A percentile compares a stretch with the other conserved stretches of the same genome.
phyloP scores from a whole-genome alignment of 2,329 filamentous ascomycete genomes.

The Beauveria scarabaeidicola region DNA sequence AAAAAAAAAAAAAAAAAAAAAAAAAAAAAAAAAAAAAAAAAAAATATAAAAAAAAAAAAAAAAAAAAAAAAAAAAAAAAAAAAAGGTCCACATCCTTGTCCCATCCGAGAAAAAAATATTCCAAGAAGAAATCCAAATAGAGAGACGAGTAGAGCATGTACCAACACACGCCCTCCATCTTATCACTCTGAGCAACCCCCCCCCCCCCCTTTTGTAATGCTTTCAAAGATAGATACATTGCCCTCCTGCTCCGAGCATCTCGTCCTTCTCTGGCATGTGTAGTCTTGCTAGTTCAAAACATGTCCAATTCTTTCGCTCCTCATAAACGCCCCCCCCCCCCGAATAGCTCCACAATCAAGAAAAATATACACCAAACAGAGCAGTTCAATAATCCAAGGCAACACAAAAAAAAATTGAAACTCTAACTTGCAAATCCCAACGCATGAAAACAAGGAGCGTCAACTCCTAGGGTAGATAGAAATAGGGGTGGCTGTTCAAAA shows the following conservation, averaged over 20 bases:
- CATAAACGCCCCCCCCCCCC: neutral
- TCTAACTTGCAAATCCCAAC: conserved; percentile 4
- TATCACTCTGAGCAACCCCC: neutral
- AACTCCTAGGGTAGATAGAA: neutral
- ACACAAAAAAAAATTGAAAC: neutral
- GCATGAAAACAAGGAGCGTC: neutral
- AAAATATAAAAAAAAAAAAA: neutral
- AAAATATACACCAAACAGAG: neutral
- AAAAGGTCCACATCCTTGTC: neutral
- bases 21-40: too few relatives aligned
- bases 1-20: too few relatives aligned
- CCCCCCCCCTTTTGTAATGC: neutral
- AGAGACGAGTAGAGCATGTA: neutral
- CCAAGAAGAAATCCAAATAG: neutral
- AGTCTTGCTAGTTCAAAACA: neutral
- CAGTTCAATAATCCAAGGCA: neutral
- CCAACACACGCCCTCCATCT: neutral
- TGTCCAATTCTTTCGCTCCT: neutral
- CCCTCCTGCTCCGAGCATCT: neutral
- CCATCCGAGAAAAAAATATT: neutral
- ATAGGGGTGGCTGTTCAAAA: neutral
- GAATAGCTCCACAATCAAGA: neutral
- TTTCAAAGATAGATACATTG: neutral
- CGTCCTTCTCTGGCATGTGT: neutral
- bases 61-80: neutral